Percentiles rank a stretch among this genome's conserved stretches.
Evolutionary conservation across 148 eudicot species (phyloP).

Genomic region (Diospyros lotus): DNA sequence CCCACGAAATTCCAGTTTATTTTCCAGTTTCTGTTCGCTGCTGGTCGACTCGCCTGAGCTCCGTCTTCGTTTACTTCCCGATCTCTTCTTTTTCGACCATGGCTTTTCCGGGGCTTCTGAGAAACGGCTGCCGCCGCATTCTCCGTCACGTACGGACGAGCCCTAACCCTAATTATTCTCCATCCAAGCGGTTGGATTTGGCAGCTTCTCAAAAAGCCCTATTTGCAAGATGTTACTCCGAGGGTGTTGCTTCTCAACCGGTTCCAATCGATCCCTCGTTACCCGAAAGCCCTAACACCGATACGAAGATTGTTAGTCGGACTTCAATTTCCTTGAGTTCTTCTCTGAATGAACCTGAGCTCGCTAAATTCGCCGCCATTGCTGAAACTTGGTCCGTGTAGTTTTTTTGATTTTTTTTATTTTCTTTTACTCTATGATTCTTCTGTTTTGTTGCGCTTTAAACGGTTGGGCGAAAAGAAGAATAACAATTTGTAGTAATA

Average conservation of each 20-base stretch:
- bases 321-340: constrained; percentile 25
- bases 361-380: constrained; percentile 69
- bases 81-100: background rate
- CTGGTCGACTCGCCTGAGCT: no score
- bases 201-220: background rate
- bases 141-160: background rate
- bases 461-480: background rate
- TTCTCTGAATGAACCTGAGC: constrained; percentile 58
- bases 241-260: constrained; percentile 16
- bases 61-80: no score
- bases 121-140: background rate
- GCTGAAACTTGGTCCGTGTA: constrained; percentile 66
- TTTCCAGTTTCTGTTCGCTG: no score
- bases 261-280: constrained; percentile 17
- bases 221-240: constrained; percentile 25
- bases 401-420: background rate
- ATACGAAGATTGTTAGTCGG: constrained; percentile 14
- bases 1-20: no score
- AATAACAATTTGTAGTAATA: background rate
- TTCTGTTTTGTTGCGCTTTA: background rate
- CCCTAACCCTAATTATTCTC: background rate
- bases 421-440: background rate
- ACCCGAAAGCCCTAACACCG: constrained; percentile 12
- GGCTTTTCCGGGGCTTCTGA: constrained; percentile 15
- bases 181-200: background rate